phyloP scores from a whole-genome alignment of 2,329 filamentous ascomycete genomes.

The Aureobasidium vineae region DNA sequence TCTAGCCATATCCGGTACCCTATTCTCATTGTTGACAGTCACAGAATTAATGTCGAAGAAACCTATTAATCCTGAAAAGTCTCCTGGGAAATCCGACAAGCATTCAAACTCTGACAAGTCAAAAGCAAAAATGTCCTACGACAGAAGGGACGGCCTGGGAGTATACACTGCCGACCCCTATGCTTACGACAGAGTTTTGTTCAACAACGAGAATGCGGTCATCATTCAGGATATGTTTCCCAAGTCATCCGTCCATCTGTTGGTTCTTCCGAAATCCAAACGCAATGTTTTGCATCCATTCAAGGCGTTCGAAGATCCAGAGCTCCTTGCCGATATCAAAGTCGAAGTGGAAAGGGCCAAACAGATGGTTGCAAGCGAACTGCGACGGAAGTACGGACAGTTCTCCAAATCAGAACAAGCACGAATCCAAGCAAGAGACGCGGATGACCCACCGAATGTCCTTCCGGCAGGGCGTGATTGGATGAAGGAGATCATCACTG shows the following conservation, averaged over 20 bases:
- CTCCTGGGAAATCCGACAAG: constrained; percentile 25
- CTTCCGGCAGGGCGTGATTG: constrained; percentile 77
- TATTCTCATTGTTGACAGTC: constrained; percentile 38
- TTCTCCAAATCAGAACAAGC: constrained; percentile 62
- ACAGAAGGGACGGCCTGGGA: constrained; percentile 60
- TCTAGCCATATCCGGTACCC: neutral
- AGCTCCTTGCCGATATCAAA: constrained; percentile 65
- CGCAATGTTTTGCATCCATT: constrained; percentile 70
- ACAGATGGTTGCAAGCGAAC: constrained; percentile 67
- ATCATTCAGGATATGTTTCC: constrained; percentile 81
- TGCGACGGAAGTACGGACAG: constrained; percentile 65
- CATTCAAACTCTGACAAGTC: constrained; percentile 30
- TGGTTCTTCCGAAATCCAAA: constrained; percentile 75
- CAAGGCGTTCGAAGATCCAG: constrained; percentile 67
- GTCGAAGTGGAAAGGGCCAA: constrained; percentile 62
- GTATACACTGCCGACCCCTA: constrained; percentile 65
- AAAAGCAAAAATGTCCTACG: constrained; percentile 38
- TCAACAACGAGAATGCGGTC: constrained; percentile 67
- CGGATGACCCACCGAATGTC: constrained; percentile 38
- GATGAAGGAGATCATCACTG: constrained; percentile 68
- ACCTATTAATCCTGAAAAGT: constrained; percentile 30
- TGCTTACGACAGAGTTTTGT: constrained; percentile 62
- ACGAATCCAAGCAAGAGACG: constrained; percentile 63
- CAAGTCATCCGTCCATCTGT: constrained; percentile 79
- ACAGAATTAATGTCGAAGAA: constrained; percentile 50